These are phyloP conservation scores for Eucalyptus tenuipes DNA, from an alignment of 345 rosid species.

Conservation along the genomic window DNA sequence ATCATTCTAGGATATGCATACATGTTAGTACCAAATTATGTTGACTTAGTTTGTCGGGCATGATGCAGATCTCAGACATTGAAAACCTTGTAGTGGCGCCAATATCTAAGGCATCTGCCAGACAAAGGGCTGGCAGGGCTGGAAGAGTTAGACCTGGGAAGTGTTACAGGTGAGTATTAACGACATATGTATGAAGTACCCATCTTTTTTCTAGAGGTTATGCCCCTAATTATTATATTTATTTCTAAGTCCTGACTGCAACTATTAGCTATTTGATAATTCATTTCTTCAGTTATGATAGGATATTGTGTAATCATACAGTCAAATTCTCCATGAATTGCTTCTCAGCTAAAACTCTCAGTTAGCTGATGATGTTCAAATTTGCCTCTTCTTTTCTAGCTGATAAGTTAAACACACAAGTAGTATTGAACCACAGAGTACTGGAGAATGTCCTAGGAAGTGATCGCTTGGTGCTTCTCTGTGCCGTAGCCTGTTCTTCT, in stretches of 20 bases:
- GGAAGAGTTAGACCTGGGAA: slow-evolving; percentile 95
- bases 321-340: background rate
- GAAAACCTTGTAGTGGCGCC: slow-evolving; percentile 93
- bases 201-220: background rate
- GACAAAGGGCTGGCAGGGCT: slow-evolving; percentile 97
- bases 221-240: background rate
- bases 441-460: background rate
- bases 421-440: background rate
- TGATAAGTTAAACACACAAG: background rate
- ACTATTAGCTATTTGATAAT: background rate
- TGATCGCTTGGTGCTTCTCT: background rate
- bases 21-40: background rate
- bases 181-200: background rate
- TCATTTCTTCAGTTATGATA: background rate
- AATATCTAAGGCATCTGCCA: slow-evolving; percentile 94
- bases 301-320: background rate
- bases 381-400: background rate
- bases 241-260: background rate
- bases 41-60: background rate
- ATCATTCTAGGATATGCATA: background rate
- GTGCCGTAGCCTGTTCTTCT: background rate
- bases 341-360: background rate
- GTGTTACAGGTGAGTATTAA: slow-evolving; percentile 64
- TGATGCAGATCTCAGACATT: slow-evolving; percentile 66
- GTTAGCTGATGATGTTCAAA: background rate